Percentiles rank a stretch among this genome's conserved stretches.
These are phyloP conservation scores for Luvunga scandens DNA, from an alignment of 345 rosid species.

Conservation along the genomic window DNA sequence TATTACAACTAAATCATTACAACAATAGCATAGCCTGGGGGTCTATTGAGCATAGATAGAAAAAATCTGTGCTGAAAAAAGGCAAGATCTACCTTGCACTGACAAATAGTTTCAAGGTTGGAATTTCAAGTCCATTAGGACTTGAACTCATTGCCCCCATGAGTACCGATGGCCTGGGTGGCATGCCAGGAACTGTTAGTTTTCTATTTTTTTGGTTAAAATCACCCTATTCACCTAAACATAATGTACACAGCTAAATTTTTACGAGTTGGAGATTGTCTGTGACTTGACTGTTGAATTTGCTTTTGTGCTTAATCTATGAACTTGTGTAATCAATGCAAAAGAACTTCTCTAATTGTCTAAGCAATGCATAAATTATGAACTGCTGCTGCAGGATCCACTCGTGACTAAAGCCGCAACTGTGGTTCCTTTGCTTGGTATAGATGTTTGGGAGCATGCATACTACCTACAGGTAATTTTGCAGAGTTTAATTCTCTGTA, in stretches of 20 bases:
- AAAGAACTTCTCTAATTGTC: not conserved
- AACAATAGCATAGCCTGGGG: too few species aligned
- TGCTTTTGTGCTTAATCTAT: not conserved
- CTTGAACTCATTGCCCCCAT: too few species aligned
- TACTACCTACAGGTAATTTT: constrained; percentile 85
- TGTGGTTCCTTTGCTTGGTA: constrained; percentile 81
- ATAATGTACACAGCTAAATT: not conserved
- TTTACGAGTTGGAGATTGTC: not conserved
- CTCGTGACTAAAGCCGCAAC: constrained; percentile 73
- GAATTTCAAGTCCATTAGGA: too few species aligned
- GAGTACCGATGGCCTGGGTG: too few species aligned
- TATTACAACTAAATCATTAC: too few species aligned
- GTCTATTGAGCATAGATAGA: too few species aligned
- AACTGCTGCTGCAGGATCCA: constrained; percentile 60
- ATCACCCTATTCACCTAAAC: too few species aligned
- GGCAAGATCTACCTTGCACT: too few species aligned
- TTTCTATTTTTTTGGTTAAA: not conserved
- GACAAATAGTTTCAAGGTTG: too few species aligned
- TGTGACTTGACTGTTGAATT: not conserved
- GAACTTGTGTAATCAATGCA: not conserved
- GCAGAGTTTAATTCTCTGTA: not conserved
- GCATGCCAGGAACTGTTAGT: not conserved
- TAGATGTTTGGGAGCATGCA: constrained; percentile 99
- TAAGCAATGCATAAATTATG: not conserved
- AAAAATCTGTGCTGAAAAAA: too few species aligned